Evolutionary conservation across 495 filamentous ascomycete genomes (phyloP), one percentile per base, ranked within the genome.

Genomic region (Neurospora terricola): DNA sequence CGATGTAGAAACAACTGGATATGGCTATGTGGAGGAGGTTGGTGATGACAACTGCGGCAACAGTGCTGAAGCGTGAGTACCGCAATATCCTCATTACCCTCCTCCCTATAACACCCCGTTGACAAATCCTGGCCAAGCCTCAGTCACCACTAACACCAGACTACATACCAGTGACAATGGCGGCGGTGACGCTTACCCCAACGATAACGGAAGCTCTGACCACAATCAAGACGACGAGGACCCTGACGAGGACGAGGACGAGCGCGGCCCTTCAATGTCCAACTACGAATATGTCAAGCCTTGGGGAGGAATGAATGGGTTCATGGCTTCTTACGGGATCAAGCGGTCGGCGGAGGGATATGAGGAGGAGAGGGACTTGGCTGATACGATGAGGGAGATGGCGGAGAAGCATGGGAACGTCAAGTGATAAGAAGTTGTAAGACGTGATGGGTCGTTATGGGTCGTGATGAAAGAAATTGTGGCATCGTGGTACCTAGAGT

Each of bases 401-500:
- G 48, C 48, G 23, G 3, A 62, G 8, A 62, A 30, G 23, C 11
- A 59, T 16, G 12, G 30, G 30, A 34, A 34, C 30, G 2, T 34
- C 30, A 34, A 34, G 30, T 34, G 30, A 34, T 34, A 34, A 34
- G 30, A 34, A 34, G 30, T 34, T 34, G 30, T 34, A 34, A 34
- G 30, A 34, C 30, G 3, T 34, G 3, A 34, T 34, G 30, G 30
- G 3, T 34, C 30, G 30, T 34, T 34, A 34, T 43, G 42, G 42
- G 3, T 40, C 2, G 5, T 18, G 0, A 8, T 8, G 0, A 18
- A 2, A 1, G 5, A 5, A 3, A 42, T 40, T 0, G 5, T 18
- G 30, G 30, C 30, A 34, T 34, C 34, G 34, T 34, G 40, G 5
- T 43, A n/a, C n/a, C n/a, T n/a, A 3, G 16, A 7, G 3, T 42